Percentiles rank a stretch among this genome's conserved stretches.
Evolutionary conservation across 2,329 filamentous ascomycete genomes (phyloP).

Genomic region (Coleophoma eucalyptorum): DNA sequence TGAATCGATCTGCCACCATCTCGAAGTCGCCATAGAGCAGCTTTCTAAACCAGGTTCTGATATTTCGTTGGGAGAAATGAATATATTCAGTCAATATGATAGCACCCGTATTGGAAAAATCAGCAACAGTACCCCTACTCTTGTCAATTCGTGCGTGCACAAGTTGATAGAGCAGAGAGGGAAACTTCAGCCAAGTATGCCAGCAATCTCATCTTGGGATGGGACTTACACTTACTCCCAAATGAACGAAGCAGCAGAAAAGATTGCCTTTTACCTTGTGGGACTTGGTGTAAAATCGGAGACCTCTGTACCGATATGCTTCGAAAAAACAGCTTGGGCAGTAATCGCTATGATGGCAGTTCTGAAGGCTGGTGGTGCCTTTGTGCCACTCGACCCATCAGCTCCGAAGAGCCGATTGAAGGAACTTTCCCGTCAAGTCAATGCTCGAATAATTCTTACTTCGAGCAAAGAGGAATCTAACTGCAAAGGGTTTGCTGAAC

Average conservation of each 20-base stretch:
- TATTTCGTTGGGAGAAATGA: too few relatives aligned
- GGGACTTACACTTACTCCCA: conserved; percentile 8
- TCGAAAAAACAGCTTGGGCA: conserved; percentile 16
- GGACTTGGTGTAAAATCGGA: conserved; percentile 2
- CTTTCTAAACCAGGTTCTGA: too few relatives aligned
- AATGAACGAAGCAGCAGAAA: conserved; percentile 2
- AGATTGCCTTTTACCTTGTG: conserved; percentile 3
- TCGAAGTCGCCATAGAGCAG: too few relatives aligned
- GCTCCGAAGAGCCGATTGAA: not conserved
- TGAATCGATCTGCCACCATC: too few relatives aligned
- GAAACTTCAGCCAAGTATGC: not conserved
- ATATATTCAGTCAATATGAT: too few relatives aligned
- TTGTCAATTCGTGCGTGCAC: conserved; percentile 5
- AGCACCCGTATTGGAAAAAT: too few relatives aligned
- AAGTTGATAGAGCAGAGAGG: conserved; percentile 2
- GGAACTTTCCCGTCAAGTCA: not conserved
- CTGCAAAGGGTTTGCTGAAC: too few relatives aligned
- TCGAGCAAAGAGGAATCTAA: too few relatives aligned
- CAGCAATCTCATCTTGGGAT: conserved; percentile 9
- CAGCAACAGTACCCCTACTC: too few relatives aligned
- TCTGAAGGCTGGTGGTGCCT: conserved; percentile 18
- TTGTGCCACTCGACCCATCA: conserved; percentile 18
- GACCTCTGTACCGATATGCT: conserved; percentile 5
- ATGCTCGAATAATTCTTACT: too few relatives aligned
- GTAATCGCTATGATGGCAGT: conserved; percentile 18